These are phyloP conservation scores for Monosporozyma aerobia DNA, from an alignment of 805 yeast genomes.

Conservation along the genomic window DNA sequence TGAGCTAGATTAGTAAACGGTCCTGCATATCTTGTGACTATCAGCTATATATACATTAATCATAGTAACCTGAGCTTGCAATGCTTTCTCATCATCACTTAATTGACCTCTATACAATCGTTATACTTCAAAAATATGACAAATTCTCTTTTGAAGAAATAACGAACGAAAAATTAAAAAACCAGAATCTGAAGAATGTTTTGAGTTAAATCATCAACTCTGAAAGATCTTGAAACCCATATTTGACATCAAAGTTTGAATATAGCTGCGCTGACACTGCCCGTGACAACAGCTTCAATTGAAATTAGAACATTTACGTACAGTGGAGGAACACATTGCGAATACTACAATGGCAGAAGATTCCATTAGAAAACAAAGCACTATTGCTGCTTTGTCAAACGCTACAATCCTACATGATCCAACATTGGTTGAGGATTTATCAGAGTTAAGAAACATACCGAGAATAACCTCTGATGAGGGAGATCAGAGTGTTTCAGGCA, in stretches of 20 bases:
- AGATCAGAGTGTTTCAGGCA: slow-evolving; percentile 19
- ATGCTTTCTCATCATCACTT: too few relatives aligned
- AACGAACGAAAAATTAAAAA: not conserved
- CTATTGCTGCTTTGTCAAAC: slow-evolving; percentile 8
- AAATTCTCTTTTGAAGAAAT: not conserved
- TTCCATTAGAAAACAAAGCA: not conserved
- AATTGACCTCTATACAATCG: not conserved
- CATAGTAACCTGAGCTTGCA: too few relatives aligned
- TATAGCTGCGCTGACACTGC: not conserved
- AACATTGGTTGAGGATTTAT: slow-evolving; percentile 23
- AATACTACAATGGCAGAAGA: slow-evolving; percentile 4
- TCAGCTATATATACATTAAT: too few relatives aligned
- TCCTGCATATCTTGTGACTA: too few relatives aligned
- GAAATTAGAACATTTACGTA: not conserved
- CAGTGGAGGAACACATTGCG: not conserved
- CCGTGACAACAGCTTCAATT: not conserved
- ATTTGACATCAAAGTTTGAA: not conserved
- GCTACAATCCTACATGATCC: slow-evolving; percentile 22
- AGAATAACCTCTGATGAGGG: slow-evolving; percentile 10
- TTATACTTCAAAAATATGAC: not conserved
- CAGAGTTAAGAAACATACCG: slow-evolving; percentile 16
- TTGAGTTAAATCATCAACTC: not conserved
- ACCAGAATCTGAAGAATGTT: not conserved
- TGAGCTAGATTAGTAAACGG: too few relatives aligned
- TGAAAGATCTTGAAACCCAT: not conserved